phyloP scores from a whole-genome alignment of 208 protist species.

The Leishmania gerbilli region DNA sequence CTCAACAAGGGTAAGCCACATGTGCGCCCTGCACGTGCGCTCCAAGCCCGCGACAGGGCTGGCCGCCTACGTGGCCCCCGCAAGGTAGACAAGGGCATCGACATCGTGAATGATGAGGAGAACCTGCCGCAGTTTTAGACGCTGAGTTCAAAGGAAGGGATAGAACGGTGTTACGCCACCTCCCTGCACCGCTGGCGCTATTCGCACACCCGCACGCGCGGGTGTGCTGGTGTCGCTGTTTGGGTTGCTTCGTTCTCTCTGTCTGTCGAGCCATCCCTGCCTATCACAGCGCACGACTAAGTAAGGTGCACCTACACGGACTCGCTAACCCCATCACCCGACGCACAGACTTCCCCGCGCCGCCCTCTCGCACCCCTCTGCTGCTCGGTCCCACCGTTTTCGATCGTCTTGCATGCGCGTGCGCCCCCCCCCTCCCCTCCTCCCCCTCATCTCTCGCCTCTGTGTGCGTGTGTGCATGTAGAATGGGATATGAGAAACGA shows the following conservation, averaged over 20 bases:
- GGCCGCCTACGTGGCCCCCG: background rate
- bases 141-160: background rate
- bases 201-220: background rate
- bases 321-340: background rate
- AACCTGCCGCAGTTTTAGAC: slow-evolving; percentile 1
- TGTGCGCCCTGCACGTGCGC: background rate
- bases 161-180: background rate
- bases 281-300: slow-evolving; percentile 4
- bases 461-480: background rate
- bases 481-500: background rate
- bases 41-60: background rate
- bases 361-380: background rate
- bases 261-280: background rate
- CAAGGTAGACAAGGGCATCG: background rate
- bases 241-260: background rate
- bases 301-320: background rate
- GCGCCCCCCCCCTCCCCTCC: background rate
- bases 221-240: background rate
- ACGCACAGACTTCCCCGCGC: background rate
- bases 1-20: background rate
- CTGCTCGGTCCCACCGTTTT: background rate
- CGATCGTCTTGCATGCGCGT: background rate
- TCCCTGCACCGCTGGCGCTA: background rate
- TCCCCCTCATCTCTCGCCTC: background rate
- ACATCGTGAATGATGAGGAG: background rate